A percentile compares a stretch with the other conserved stretches of the same genome.
These are phyloP conservation scores for Boletus semigastroideus DNA, from an alignment of 1,284 basidiomycete genomes.

Conservation along the genomic window DNA sequence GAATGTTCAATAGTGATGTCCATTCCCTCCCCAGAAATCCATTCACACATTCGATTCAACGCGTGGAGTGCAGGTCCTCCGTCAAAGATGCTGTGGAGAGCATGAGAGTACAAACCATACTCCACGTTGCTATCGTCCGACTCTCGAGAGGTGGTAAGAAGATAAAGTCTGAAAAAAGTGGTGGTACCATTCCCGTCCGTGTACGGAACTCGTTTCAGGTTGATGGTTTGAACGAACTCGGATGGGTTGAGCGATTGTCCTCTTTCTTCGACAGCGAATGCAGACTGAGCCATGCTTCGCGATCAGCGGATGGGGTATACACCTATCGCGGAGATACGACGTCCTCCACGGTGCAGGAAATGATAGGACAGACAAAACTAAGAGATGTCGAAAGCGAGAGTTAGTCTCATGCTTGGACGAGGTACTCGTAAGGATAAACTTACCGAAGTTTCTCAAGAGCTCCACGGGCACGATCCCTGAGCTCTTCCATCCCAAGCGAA, in stretches of 20 bases:
- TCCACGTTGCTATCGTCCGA: neutral
- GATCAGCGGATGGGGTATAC: conserved; percentile 20
- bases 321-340: conserved; percentile 15
- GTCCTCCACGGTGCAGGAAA: conserved; percentile 19
- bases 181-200: conserved; percentile 2
- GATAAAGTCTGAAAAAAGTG: conserved; percentile 16
- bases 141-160: conserved; percentile 13
- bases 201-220: conserved; percentile 16
- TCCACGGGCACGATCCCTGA: too few species aligned
- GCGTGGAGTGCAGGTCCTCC: conserved; percentile 13
- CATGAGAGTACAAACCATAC: conserved; percentile 24
- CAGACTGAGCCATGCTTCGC: conserved; percentile 21
- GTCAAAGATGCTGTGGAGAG: conserved; percentile 18
- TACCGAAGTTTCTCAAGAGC: conserved; percentile 24
- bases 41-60: conserved; percentile 24
- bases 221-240: conserved; percentile 17
- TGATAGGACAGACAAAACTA: conserved; percentile 22
- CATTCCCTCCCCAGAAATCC: conserved; percentile 23
- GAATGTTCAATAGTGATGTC: conserved; percentile 5
- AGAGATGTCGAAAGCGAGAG: too few species aligned
- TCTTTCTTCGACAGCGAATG: conserved; percentile 16
- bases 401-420: neutral
- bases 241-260: conserved; percentile 12
- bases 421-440: neutral
- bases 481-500: too few species aligned